phyloP scores from a whole-genome alignment of 495 filamentous ascomycete genomes.

The Neurospora sp. region DNA sequence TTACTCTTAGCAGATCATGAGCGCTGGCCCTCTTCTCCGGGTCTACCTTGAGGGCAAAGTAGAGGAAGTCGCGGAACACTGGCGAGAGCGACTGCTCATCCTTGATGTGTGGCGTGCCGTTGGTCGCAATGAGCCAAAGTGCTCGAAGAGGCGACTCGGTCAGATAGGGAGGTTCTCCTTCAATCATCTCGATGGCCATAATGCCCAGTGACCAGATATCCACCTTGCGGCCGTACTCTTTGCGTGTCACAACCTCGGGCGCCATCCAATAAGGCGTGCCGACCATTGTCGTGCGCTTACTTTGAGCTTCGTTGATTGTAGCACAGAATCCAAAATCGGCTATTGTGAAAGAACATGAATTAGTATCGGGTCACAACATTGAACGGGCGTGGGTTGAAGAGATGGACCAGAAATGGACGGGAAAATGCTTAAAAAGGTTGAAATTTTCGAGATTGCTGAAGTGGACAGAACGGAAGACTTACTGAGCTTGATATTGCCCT shows the following conservation, averaged over 20 bases:
- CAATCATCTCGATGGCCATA: conserved; percentile 99
- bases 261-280: conserved; percentile 99
- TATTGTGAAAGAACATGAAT: conserved; percentile 33
- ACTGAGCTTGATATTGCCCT: conserved; percentile 98
- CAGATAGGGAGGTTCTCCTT: conserved; percentile 94
- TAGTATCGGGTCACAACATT: neutral
- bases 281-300: conserved; percentile 98
- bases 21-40: conserved; percentile 94
- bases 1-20: conserved; percentile 81
- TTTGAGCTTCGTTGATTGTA: conserved; percentile 93
- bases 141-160: conserved; percentile 91
- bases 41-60: conserved; percentile 86
- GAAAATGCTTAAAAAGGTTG: neutral
- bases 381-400: neutral
- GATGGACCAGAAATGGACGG: neutral
- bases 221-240: conserved; percentile 96
- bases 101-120: conserved; percentile 91
- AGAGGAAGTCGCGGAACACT: conserved; percentile 81
- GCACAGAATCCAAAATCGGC: conserved; percentile 99
- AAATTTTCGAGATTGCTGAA: conserved; percentile 2
- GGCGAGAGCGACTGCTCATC: conserved; percentile 74
- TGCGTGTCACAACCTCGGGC: conserved; percentile 91
- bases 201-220: conserved; percentile 98
- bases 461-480: conserved; percentile 28
- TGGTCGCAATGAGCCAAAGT: conserved; percentile 92